These are phyloP conservation scores for Westerdykella aurantiaca DNA, from an alignment of 2,329 filamentous ascomycete genomes.

Conservation along the genomic window DNA sequence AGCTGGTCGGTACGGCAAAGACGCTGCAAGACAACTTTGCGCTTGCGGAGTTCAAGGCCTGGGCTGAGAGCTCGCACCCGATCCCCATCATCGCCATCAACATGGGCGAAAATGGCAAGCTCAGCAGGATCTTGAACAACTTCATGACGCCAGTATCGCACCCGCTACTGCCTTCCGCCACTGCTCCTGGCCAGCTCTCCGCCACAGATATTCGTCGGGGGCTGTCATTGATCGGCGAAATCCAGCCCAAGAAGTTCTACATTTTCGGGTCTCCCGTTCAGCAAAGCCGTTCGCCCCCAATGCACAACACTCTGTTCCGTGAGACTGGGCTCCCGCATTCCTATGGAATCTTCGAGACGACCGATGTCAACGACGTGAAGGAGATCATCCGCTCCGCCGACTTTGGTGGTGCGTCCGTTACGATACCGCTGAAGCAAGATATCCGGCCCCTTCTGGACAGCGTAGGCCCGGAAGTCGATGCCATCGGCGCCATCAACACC, in stretches of 20 bases:
- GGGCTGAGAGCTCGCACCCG: conserved; percentile 65
- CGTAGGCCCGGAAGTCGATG: conserved; percentile 68
- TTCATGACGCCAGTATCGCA: conserved; percentile 96
- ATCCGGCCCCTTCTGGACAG: conserved; percentile 76
- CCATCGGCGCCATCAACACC: conserved; percentile 93
- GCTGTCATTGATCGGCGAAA: conserved; percentile 71
- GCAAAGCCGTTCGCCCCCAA: conserved; percentile 74
- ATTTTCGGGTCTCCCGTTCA: conserved; percentile 83
- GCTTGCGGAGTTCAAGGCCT: conserved; percentile 72
- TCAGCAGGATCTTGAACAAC: conserved; percentile 81
- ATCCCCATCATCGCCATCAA: conserved; percentile 92
- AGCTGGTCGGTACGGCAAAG: conserved; percentile 78
- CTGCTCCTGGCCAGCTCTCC: conserved; percentile 88
- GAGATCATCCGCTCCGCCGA: conserved; percentile 61
- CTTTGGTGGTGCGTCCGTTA: conserved; percentile 92
- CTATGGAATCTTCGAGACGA: conserved; percentile 75
- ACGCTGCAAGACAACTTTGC: conserved; percentile 80
- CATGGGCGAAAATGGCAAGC: conserved; percentile 82
- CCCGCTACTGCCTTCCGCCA: conserved; percentile 81
- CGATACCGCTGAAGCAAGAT: conserved; percentile 89
- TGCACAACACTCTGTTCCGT: conserved; percentile 82
- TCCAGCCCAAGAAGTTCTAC: conserved; percentile 70
- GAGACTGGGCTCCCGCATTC: conserved; percentile 73
- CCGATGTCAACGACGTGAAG: conserved; percentile 53
- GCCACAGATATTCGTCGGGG: conserved; percentile 80